phyloP scores from a whole-genome alignment of 179 eudicot genomes.

The Corrigiola litoralis region DNA sequence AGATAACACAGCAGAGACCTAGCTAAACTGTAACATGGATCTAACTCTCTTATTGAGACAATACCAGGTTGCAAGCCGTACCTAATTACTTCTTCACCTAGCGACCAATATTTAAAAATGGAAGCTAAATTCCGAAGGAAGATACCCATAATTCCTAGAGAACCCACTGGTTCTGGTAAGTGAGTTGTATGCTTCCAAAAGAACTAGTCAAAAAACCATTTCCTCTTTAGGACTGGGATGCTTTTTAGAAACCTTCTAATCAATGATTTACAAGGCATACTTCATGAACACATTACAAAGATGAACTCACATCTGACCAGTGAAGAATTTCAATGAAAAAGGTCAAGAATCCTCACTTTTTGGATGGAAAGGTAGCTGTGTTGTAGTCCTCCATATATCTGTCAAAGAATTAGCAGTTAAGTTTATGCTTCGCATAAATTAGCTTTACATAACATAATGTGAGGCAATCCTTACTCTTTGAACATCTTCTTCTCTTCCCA shows the following conservation, averaged over 20 bases:
- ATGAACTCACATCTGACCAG: background rate
- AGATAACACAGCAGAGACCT: too few species aligned
- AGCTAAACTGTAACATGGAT: too few species aligned
- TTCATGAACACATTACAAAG: too few species aligned
- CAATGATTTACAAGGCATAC: background rate
- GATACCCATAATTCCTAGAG: background rate
- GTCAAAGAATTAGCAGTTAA: slow-evolving; percentile 21
- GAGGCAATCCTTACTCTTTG: slow-evolving; percentile 60
- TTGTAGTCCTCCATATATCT: slow-evolving; percentile 98
- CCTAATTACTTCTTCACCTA: too few species aligned
- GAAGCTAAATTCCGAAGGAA: background rate
- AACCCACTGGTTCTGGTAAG: too few species aligned
- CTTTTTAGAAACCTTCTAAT: too few species aligned
- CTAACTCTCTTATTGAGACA: too few species aligned
- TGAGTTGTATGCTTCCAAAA: background rate
- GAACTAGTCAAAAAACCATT: too few species aligned
- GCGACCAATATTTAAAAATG: background rate
- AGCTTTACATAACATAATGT: background rate
- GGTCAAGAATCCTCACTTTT: slow-evolving; percentile 53
- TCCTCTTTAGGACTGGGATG: too few species aligned
- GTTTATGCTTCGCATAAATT: background rate
- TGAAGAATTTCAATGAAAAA: background rate
- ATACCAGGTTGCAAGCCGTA: too few species aligned
- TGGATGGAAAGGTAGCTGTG: slow-evolving; percentile 90
- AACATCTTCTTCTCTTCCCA: slow-evolving; percentile 98